Base-by-base conservation (phyloP, 169 alveolate genomes). In the Plasmodium vivax region DNA sequence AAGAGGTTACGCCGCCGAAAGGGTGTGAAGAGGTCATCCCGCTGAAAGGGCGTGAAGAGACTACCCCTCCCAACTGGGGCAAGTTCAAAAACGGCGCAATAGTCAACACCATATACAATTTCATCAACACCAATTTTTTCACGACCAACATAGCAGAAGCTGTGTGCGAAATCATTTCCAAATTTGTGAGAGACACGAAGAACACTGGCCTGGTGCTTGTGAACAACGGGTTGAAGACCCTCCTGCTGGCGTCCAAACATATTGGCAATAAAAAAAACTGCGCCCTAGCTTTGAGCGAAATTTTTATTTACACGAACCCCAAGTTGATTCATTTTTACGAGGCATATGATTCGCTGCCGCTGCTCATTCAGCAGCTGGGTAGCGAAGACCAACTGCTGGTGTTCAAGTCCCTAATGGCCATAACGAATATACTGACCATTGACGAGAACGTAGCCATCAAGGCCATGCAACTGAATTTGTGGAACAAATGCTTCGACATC, bases 291-390 rank as follows among this genome's bases (percentile, higher is more conserved):
- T 80, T 90, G 73, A 80, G 94, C 82, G 94, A 90, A 90, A 90
- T 90, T 80, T 90, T 90, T 80, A 90, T 90, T 36, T 62, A 90
- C 72, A 90, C 94, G 0, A 90, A 90, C 41, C 94, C 94, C 1
- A 90, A 90, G 73, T 47, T 90, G 73, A 80, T 90, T 80, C 94
- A 90, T 51, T 90, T 90, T 80, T 90, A 90, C 72, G 94, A 90
- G 72, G 94, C 94, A 32, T 90, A 90, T 90, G 94, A 90, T 90
- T 90, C 94, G 43, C 72, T 90, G 30, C 83, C 94, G 30, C 51
- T 90, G 72, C 41, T 90, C 34, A 90, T 90, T 90, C 91, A 90
- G 2, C 74, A 90, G 68, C n/a, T 90, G 51, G 71, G 47, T 56
- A 34, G n/a, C 47, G 94, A 90, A 38, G 94, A 90, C 27, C 91